phyloP scores from a whole-genome alignment of 1,284 basidiomycete species.

The Tilletia indica region DNA sequence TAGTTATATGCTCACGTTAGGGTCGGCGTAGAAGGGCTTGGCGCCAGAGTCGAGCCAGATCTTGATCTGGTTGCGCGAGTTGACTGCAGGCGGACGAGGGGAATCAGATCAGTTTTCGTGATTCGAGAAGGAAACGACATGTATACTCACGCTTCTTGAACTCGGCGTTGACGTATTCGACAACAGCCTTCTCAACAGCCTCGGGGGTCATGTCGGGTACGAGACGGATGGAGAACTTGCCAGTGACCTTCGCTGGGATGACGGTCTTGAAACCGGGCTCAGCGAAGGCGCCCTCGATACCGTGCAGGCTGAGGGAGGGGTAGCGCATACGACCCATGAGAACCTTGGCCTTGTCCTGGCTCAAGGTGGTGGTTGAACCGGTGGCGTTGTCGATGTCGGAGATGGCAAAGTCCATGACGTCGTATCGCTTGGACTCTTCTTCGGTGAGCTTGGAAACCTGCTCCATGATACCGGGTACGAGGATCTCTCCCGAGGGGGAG shows the following conservation, averaged over 20 bases:
- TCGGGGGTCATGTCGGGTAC: slow-evolving; percentile 80
- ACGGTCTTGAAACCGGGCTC: slow-evolving; percentile 74
- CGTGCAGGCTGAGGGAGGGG: slow-evolving; percentile 87
- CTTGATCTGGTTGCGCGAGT: slow-evolving; percentile 52
- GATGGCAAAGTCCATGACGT: slow-evolving; percentile 56
- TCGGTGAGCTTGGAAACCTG: slow-evolving; percentile 75
- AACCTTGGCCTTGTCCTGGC: slow-evolving; percentile 75
- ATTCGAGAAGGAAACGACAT: neutral
- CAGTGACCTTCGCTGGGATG: slow-evolving; percentile 83
- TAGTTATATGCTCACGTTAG: slow-evolving; percentile 30
- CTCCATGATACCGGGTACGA: slow-evolving; percentile 86
- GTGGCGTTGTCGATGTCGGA: slow-evolving; percentile 77
- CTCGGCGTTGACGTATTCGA: slow-evolving; percentile 48
- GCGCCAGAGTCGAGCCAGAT: slow-evolving; percentile 48
- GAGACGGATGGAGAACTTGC: slow-evolving; percentile 61
- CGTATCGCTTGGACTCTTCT: slow-evolving; percentile 68
- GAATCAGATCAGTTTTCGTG: too few relatives aligned
- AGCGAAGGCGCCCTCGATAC: slow-evolving; percentile 94
- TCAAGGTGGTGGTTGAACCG: slow-evolving; percentile 74
- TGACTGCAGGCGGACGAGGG: slow-evolving; percentile 22
- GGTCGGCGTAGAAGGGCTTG: slow-evolving; percentile 55
- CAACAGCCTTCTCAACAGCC: slow-evolving; percentile 47
- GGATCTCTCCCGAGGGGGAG: slow-evolving; percentile 75
- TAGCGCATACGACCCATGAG: slow-evolving; percentile 75
- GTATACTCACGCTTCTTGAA: slow-evolving; percentile 37